Base-by-base conservation (phyloP, 805 yeast genomes). In the Barnettozyma californica region DNA sequence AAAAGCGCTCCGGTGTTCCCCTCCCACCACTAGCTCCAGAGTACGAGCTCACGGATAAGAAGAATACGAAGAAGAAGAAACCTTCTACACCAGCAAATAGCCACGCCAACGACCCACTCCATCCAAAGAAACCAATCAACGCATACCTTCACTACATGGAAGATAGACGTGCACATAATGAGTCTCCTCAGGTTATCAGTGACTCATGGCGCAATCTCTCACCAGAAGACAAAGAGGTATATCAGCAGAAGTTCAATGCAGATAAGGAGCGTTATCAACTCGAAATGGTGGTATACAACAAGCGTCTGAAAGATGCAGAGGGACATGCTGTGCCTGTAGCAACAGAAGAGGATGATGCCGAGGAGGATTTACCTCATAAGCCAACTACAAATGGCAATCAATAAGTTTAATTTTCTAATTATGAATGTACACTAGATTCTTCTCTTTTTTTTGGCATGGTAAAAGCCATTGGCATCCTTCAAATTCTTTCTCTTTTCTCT, bases 111-210 rank as follows among this genome's bases (percentile, higher is more conserved):
- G 95, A 90, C 64, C 96, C 96, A 9, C 82, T 81, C 56, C 75
- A 84, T 59, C 97, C 97, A 19, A 88, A 86, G 58, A 75, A 95
- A 59, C 96, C 97, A 6, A 84, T 94, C 4, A 91, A 90, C 65
- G 96, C 97, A 5, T 91, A 90, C 60, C 71, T 88, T 53, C 77
- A 26, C 34, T 40, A 25, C 23, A 40, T 40, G 43, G 43, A 40
- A 34, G 31, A 23, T 16, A 25, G 43, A 9, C 43, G 43, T n/a
- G 43, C 43, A n/a, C 33, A 25, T 9, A 40, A 40, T 25, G 43
- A 40, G 34, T 26, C 43, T 14, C 43, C 31, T 16, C 33, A 23
- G 25, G 43, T 16, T 5, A 40, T 26, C 21, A 40, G 95, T 1
- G 96, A 87, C 53, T 83, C 84, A 4, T 91, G 97, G 97, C 87